phyloP scores from a whole-genome alignment of 768 basidiomycete genomes.

The Phlegmacium glaucopus region DNA sequence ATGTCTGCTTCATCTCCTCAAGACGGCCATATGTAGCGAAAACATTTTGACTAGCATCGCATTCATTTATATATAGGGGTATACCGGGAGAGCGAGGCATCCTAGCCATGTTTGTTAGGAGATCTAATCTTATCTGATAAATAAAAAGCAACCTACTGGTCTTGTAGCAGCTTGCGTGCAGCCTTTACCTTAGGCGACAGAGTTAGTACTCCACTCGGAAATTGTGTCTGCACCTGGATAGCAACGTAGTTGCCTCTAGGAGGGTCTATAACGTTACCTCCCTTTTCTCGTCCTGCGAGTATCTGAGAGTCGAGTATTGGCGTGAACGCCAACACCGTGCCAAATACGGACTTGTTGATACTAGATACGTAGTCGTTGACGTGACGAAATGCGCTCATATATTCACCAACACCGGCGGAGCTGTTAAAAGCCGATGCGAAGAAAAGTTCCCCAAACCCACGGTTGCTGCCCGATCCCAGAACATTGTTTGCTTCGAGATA shows the following conservation, averaged over 20 bases:
- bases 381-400: conserved; percentile 28
- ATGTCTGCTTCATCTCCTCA: conserved; percentile 31
- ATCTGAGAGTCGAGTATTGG: conserved; percentile 34
- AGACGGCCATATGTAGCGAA: conserved; percentile 38
- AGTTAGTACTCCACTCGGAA: conserved; percentile 15
- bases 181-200: conserved; percentile 20
- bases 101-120: too few species aligned
- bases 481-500: conserved; percentile 32
- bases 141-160: conserved; percentile 24
- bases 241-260: conserved; percentile 32
- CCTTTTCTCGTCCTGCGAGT: conserved; percentile 26
- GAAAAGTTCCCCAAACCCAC: conserved; percentile 34
- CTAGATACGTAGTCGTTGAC: conserved; percentile 27
- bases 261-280: conserved; percentile 36
- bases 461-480: conserved; percentile 27
- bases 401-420: conserved; percentile 22
- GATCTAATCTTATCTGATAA: not conserved
- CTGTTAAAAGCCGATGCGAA: conserved; percentile 32
- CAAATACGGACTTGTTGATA: conserved; percentile 20
- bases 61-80: conserved; percentile 40
- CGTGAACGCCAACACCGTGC: conserved; percentile 33
- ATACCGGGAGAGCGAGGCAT: conserved; percentile 33
- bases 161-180: conserved; percentile 24
- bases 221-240: conserved; percentile 30
- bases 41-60: conserved; percentile 33